Evolutionary conservation across 2,329 filamentous ascomycete species (phyloP).

Genomic region (Lachnellula occidentalis): DNA sequence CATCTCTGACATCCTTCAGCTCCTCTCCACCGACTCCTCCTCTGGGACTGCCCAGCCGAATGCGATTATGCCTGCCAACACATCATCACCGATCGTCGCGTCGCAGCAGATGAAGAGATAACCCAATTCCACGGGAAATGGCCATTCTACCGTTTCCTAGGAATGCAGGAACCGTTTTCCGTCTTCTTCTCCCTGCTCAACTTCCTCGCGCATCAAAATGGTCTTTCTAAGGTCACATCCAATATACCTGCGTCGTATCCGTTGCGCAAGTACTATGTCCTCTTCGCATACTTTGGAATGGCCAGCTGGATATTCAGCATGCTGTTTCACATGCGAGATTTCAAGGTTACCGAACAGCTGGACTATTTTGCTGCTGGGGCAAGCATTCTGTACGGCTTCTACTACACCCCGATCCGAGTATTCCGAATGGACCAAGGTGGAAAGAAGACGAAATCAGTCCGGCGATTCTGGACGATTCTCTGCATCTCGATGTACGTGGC

Average conservation of each 20-base stretch:
- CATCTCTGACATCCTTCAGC: conserved; percentile 45
- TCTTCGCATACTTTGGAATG: conserved; percentile 75
- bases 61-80: conserved; percentile 99
- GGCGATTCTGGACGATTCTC: conserved; percentile 69
- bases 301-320: conserved; percentile 83
- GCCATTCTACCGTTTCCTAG: conserved; percentile 86
- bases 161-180: conserved; percentile 91
- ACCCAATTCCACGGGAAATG: conserved; percentile 98
- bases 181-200: conserved; percentile 93
- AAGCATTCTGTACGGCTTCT: conserved; percentile 84
- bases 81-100: conserved; percentile 70
- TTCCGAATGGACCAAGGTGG: conserved; percentile 67
- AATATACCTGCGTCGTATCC: conserved; percentile 68
- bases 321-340: conserved; percentile 90
- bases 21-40: conserved; percentile 74
- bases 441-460: conserved; percentile 37
- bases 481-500: conserved; percentile 66
- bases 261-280: conserved; percentile 73
- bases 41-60: conserved; percentile 90
- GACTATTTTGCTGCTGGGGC: conserved; percentile 95
- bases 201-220: conserved; percentile 76
- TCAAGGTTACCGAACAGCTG: conserved; percentile 78
- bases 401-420: conserved; percentile 75
- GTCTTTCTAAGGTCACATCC: conserved; percentile 64
- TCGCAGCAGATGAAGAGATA: conserved; percentile 59